Percentiles rank a stretch among this genome's conserved stretches.
Conservation (phyloP, 345 rosid genomes). For the Geranium brycei region DNA sequence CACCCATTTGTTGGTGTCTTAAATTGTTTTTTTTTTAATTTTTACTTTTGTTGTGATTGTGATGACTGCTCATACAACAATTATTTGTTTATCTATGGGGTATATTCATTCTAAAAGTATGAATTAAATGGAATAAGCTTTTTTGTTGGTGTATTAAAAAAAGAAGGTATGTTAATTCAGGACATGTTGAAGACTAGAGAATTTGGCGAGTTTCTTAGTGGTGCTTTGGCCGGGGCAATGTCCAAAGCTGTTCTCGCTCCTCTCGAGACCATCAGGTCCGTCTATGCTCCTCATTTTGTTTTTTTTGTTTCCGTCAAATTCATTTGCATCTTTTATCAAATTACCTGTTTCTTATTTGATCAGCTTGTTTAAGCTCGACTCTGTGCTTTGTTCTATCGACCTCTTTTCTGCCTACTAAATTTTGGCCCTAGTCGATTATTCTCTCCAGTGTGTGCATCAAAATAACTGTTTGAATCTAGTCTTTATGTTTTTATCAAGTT, state of each 20-base stretch:
- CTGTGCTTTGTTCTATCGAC: too few species aligned
- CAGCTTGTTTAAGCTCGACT: too few species aligned
- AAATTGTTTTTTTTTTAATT: not conserved
- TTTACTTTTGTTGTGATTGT: not conserved
- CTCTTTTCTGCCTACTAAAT: not conserved
- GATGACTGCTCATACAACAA: not conserved
- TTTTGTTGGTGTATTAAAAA: constrained; percentile 10
- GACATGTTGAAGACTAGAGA: constrained; percentile 56
- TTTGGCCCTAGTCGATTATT: not conserved
- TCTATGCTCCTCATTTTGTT: not conserved
- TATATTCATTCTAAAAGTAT: not conserved
- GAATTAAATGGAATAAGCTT: not conserved
- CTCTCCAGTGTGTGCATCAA: not conserved
- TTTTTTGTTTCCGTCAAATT: not conserved
- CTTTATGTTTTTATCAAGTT: not conserved
- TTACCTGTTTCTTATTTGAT: not conserved
- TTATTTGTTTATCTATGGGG: not conserved
- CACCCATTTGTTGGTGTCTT: not conserved
- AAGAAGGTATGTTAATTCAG: constrained; percentile 29
- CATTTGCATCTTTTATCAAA: too few species aligned
- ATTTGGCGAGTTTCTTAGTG: constrained; percentile 88
- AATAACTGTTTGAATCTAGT: not conserved
- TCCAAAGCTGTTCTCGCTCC: constrained; percentile 98
- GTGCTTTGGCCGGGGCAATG: constrained; percentile 98
- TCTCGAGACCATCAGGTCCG: constrained; percentile 85